Base-by-base conservation (phyloP, 2,329 filamentous ascomycete genomes). In the Waltergamsia citrina region DNA sequence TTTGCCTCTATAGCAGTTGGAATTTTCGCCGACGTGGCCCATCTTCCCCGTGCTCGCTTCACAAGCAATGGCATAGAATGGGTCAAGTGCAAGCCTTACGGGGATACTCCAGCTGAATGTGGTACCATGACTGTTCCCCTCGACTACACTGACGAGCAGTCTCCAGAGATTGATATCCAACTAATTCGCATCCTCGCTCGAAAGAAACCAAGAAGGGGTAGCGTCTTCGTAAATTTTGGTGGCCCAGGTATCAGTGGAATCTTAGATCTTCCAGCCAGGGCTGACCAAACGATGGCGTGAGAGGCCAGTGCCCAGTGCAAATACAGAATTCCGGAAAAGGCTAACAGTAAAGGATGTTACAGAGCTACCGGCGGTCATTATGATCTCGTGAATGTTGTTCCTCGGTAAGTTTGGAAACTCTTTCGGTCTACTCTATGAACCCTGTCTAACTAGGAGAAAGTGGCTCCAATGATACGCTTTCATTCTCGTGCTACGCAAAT, bases 221-320 rank as follows among this genome's bases (percentile, higher is more conserved):
- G 51, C 28, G 55, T 65, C 24, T 38, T 63, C 3, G 45, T 57
- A 33, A 61, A 64, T 40, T 58, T 57, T 16, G 59, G 59, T 6
- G 58, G 58, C 0, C 59, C 59, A 1, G 57, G 56, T 1, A 24
- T 17, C 2, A 38, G 38, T 3, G 41, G 41, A 16, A 23, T 27
- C 12, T 22, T 10, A n/a, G 34, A 36, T 18, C 24, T 36, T 20
- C 15, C 14, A 20, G 27, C n/a, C 7, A 20, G 12, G 9, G 21
- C 29, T 16, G n/a, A 29, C 7, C 16, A 9, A 7, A 20, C 30
- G 12, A 18, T 15, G 19, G 33, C 33, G 33, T 35, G 23, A 11
- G 26, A n/a, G n/a, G n/a, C n/a, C n/a, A n/a, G n/a, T n/a, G n/a
- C n/a, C n/a, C n/a, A n/a, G n/a, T n/a, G n/a, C n/a, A n/a, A n/a